phyloP scores from a whole-genome alignment of 495 filamentous ascomycete genomes.

The Aspergillus wentii region DNA sequence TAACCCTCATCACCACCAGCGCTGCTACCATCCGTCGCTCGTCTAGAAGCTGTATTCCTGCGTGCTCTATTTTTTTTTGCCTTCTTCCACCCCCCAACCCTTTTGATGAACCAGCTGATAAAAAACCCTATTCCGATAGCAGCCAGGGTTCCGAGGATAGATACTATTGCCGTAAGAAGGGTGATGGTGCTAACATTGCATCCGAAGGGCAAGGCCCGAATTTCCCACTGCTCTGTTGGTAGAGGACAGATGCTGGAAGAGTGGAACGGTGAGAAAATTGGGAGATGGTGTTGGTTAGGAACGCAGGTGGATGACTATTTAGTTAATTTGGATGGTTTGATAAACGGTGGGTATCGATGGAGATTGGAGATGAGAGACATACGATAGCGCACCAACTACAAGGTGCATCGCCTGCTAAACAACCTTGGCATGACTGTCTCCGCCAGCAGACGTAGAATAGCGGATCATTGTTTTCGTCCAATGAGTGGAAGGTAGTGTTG shows the following conservation, averaged over 20 bases:
- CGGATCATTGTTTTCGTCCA: conserved; percentile 19
- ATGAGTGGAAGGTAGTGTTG: too few species aligned
- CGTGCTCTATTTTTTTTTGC: conserved; percentile 16
- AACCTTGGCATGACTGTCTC: conserved; percentile 39
- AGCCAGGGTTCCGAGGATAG: conserved; percentile 31
- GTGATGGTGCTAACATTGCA: conserved; percentile 48
- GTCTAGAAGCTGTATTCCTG: conserved; percentile 2
- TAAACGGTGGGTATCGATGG: neutral
- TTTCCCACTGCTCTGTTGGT: conserved; percentile 48
- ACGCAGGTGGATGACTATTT: conserved; percentile 46
- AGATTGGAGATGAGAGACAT: conserved; percentile 14
- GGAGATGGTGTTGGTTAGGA: conserved; percentile 35
- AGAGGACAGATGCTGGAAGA: conserved; percentile 44
- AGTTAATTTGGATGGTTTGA: conserved; percentile 1
- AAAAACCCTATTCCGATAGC: conserved; percentile 22
- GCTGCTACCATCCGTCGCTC: conserved; percentile 7
- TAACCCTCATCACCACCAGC: conserved; percentile 5
- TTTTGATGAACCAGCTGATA: conserved; percentile 17
- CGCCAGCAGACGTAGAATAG: conserved; percentile 42
- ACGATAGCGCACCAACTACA: conserved; percentile 57
- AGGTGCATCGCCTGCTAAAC: conserved; percentile 27
- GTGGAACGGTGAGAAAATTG: conserved; percentile 41
- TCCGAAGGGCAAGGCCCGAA: conserved; percentile 43
- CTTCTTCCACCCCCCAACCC: conserved; percentile 17
- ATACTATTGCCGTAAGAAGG: conserved; percentile 34